Conservation (phyloP, 305 asterid genomes). For the Nicotiana rustica region DNA sequence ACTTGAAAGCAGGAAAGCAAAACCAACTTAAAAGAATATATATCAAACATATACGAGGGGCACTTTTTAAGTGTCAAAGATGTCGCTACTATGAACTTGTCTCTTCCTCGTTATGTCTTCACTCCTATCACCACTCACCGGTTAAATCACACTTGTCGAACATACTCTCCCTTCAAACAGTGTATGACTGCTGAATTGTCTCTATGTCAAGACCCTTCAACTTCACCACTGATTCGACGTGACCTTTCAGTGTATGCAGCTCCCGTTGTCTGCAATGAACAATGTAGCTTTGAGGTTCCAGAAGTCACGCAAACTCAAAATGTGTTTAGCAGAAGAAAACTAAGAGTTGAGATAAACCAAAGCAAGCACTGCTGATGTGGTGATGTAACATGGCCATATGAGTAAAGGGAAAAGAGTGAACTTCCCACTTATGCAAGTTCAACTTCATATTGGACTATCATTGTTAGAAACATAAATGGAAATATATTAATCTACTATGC, state of each 20-base stretch:
- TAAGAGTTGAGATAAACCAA: background rate
- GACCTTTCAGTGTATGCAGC: slow-evolving; percentile 90
- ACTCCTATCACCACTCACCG: slow-evolving; percentile 33
- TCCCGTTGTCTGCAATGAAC: slow-evolving; percentile 69
- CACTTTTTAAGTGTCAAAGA: slow-evolving; percentile 29
- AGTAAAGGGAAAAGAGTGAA: background rate
- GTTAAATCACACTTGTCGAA: slow-evolving; percentile 34
- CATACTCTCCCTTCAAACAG: slow-evolving; percentile 66
- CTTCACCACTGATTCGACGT: slow-evolving; percentile 93
- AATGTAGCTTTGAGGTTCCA: background rate
- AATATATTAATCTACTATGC: background rate
- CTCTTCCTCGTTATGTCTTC: slow-evolving; percentile 21
- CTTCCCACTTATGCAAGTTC: slow-evolving; percentile 8
- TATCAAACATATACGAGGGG: background rate
- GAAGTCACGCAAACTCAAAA: slow-evolving; percentile 1
- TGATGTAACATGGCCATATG: background rate
- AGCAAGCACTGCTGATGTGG: background rate
- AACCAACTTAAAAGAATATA: slow-evolving; percentile 27
- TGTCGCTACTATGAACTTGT: background rate
- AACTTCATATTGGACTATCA: background rate
- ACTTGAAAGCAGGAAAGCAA: background rate
- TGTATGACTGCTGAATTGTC: slow-evolving; percentile 92
- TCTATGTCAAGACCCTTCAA: slow-evolving; percentile 96
- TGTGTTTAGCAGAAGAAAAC: slow-evolving; percentile 6
- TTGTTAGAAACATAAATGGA: background rate